Percentiles rank a stretch among this genome's conserved stretches.
phyloP scores from a whole-genome alignment of 1,284 basidiomycete species.

The Veloboletus limbatus region DNA sequence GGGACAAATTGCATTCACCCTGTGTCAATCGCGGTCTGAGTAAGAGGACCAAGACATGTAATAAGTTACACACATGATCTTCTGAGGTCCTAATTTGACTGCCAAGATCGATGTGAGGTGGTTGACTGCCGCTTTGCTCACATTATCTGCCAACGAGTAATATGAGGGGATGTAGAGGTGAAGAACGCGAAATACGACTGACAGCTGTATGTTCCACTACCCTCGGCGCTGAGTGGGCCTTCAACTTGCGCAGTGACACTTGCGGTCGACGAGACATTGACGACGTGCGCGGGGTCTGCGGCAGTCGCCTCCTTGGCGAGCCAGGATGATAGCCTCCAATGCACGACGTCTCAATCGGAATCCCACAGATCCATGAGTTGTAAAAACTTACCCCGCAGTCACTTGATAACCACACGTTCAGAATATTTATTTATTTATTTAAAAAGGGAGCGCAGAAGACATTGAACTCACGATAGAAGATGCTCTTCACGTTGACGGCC shows the following conservation, averaged over 20 bases:
- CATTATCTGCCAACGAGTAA: slow-evolving; percentile 49
- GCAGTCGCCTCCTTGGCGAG: slow-evolving; percentile 67
- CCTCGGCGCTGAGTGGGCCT: slow-evolving; percentile 49
- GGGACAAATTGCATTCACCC: slow-evolving; percentile 85
- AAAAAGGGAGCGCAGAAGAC: not conserved
- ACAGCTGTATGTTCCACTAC: slow-evolving; percentile 82
- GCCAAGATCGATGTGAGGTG: slow-evolving; percentile 79
- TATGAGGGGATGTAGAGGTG: slow-evolving; percentile 1
- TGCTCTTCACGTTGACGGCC: slow-evolving; percentile 76
- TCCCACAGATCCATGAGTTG: not conserved
- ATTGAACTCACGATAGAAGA: slow-evolving; percentile 67
- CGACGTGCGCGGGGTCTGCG: slow-evolving; percentile 68
- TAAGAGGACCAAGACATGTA: not conserved
- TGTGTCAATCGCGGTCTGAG: slow-evolving; percentile 29
- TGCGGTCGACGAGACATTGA: slow-evolving; percentile 80
- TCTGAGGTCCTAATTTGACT: slow-evolving; percentile 57
- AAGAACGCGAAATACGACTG: slow-evolving; percentile 26
- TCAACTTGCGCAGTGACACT: slow-evolving; percentile 58
- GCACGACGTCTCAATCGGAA: not conserved
- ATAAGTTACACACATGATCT: slow-evolving; percentile 57
- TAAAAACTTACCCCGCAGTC: slow-evolving; percentile 55
- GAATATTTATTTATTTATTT: too few species aligned
- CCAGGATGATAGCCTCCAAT: slow-evolving; percentile 41
- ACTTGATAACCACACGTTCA: slow-evolving; percentile 40
- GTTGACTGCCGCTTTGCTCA: slow-evolving; percentile 83